phyloP scores from a whole-genome alignment of 768 basidiomycete genomes.

The Lactarius akahatsu region DNA sequence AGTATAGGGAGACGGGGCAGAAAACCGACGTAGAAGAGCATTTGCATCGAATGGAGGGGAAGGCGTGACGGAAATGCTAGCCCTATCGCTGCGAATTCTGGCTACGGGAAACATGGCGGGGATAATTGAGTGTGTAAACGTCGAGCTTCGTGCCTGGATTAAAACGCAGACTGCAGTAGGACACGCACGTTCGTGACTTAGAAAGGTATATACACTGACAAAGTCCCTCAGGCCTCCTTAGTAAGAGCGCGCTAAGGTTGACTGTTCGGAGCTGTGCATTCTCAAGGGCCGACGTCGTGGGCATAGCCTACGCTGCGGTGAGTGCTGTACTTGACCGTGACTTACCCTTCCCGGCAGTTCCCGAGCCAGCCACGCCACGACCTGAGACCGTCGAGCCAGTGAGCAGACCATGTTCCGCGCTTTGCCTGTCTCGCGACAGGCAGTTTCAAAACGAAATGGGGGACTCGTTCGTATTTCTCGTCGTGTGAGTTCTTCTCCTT shows the following conservation, averaged over 20 bases:
- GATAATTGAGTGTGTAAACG: not conserved
- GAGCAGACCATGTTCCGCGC: conserved; percentile 47
- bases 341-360: not conserved
- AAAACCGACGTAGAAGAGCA: conserved; percentile 12
- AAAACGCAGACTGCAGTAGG: not conserved
- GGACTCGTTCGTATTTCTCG: conserved; percentile 52
- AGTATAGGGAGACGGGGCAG: conserved; percentile 14
- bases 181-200: conserved; percentile 15
- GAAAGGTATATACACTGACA: not conserved
- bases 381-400: not conserved
- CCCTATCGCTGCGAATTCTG: not conserved
- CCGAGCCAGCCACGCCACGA: not conserved
- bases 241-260: not conserved
- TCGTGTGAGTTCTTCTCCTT: conserved; percentile 48
- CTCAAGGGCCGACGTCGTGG: not conserved
- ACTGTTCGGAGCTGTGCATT: not conserved
- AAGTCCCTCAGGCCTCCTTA: not conserved
- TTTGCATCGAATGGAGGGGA: not conserved
- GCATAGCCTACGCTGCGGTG: not conserved
- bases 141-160: not conserved
- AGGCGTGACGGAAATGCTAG: not conserved
- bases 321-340: too few relatives aligned
- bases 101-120: not conserved
- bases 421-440: conserved; percentile 55
- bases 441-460: conserved; percentile 44